Percentiles rank a stretch among this genome's conserved stretches.
Evolutionary conservation across 306 rosid genomes (phyloP).

Genomic region (Lablab purpureus): DNA sequence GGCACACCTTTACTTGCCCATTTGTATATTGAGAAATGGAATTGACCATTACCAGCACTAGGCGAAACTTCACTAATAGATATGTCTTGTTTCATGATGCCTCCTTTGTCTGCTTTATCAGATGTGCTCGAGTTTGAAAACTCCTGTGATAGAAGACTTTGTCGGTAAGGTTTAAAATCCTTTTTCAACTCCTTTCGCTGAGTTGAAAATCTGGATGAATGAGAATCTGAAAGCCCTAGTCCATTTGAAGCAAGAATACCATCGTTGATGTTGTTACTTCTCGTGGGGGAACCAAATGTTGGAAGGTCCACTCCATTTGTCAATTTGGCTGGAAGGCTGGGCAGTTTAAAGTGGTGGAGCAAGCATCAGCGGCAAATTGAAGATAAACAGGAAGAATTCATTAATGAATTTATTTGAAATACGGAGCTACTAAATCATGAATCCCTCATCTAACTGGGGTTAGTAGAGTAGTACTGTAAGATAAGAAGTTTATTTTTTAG

Average conservation of each 20-base stretch:
- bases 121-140: constrained; percentile 41
- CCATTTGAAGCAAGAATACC: constrained; percentile 47
- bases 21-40: constrained; percentile 95
- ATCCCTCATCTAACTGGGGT: neutral
- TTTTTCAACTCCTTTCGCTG: constrained; percentile 48
- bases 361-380: constrained; percentile 36
- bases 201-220: constrained; percentile 66
- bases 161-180: constrained; percentile 46
- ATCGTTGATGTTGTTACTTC: constrained; percentile 48
- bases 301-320: constrained; percentile 64
- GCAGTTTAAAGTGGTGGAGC: constrained; percentile 40
- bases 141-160: constrained; percentile 56
- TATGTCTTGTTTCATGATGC: constrained; percentile 49
- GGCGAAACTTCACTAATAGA: constrained; percentile 52
- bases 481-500: neutral
- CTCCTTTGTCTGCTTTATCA: constrained; percentile 52
- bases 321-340: constrained; percentile 73
- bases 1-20: constrained; percentile 95
- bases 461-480: neutral
- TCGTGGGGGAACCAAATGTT: constrained; percentile 60
- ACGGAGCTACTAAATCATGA: neutral
- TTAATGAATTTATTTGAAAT: neutral
- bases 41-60: constrained; percentile 47
- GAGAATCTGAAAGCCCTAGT: constrained; percentile 52
- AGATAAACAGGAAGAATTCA: constrained; percentile 31